Evolutionary conservation across 2,329 filamentous ascomycete species (phyloP), one percentile per base, ranked within the genome.

Genomic region (Talaromyces sp.): DNA sequence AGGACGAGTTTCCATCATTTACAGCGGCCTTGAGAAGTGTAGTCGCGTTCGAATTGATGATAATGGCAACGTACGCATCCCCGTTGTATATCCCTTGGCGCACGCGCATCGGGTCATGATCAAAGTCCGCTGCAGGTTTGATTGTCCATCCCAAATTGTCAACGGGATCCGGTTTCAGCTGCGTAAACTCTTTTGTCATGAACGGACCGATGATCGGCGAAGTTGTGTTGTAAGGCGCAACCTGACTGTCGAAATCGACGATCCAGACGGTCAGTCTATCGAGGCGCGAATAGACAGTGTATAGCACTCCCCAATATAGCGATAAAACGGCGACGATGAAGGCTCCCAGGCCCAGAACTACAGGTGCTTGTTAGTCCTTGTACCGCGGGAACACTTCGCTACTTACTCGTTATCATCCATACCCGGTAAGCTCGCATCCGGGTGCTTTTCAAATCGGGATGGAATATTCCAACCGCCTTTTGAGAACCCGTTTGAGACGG

Each of bases 41-140:
- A 0, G 85, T 87, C 0, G 86, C 85, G 64, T 88, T 87, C 0
- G 84, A 70, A 62, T 87, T 85, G 64, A 89, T 77, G 59, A 88
- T 79, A 53, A 89, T 79, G 0, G 86, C 86, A 0, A 82, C 85
- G 78, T 82, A 88, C 10, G 80, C 79, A 31, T 85, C 73, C 64
- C 80, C 82, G 58, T 87, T 76, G 68, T 86, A 88, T 1, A 89
- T 77, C 3, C 78, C 81, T 65, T 84, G 80, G 4, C 84, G 80
- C 2, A 88, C 85, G 17, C 77, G 75, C 35, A 81, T 73, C 0
- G 84, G 82, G 59, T 87, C 82, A 65, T 84, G 78, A 64, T 80
- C 70, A 73, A 86, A 88, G 4, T 81, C 73, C 1, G 78, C 74
- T 0, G 83, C 75, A 0, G 78, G 68, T 3, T 81, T 73, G 41